These are phyloP conservation scores for Penicillium sp. DNA, from an alignment of 2,329 filamentous ascomycete species.

Conservation along the genomic window DNA sequence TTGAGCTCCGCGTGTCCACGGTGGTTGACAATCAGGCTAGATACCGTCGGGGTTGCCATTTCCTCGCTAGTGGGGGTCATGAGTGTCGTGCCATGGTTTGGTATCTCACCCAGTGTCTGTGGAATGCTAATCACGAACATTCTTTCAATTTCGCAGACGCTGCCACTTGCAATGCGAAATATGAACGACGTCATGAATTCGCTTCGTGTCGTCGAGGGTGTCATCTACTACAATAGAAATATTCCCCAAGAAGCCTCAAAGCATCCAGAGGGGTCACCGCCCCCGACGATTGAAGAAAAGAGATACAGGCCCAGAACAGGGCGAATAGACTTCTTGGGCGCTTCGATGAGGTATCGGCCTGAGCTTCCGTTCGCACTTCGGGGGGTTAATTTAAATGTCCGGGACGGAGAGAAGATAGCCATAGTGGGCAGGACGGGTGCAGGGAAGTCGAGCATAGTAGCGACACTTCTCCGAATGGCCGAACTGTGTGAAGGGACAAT, in stretches of 20 bases:
- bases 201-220: neutral
- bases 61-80: neutral
- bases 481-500: conserved; percentile 24
- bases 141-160: neutral
- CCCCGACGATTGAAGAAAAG: neutral
- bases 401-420: neutral
- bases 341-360: neutral
- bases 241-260: neutral
- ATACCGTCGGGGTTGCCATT: neutral
- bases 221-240: neutral
- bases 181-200: neutral
- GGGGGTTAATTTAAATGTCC: neutral
- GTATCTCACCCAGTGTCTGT: neutral
- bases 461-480: conserved; percentile 29
- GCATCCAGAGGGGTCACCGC: neutral
- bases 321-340: neutral
- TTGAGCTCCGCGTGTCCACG: neutral
- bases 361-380: neutral
- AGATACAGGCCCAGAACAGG: neutral
- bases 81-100: neutral
- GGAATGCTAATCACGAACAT: neutral
- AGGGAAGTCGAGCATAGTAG: conserved; percentile 32
- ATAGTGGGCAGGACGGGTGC: conserved; percentile 70
- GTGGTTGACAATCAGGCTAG: neutral
- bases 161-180: neutral